Evolutionary conservation across 1,284 basidiomycete species (phyloP), one percentile per base, ranked within the genome.

Genomic region (Exobasidium cylindrosporum): DNA sequence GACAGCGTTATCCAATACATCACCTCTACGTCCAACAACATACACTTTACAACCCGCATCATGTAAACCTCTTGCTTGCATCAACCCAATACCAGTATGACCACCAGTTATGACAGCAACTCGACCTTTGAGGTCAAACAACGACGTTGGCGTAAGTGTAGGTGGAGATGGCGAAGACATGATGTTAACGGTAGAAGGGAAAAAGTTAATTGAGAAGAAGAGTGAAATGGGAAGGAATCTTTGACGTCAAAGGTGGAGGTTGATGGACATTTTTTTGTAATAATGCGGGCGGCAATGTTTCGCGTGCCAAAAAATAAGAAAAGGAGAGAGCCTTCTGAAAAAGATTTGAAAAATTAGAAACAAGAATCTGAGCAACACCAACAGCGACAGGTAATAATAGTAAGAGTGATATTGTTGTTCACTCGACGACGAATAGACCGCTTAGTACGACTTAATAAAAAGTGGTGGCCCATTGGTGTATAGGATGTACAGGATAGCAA

Each of bases 41-140:
- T 82, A 92, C 14, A 92, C 90, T 67, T 87, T 88, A 14, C 90
- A 89, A 1, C 89, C 89, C 69, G 87, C 88, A 24, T 85, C 85
- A 10, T 89, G 88, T 14, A 92, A 83, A 3, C 88, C 89, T 59
- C 84, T 83, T 4, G 89, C 83, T 61, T 90, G 89, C 86, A 88
- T 88, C 63, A 87, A 79, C 4, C 82, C 81, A 52, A 91, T 91
- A 1, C 90, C 90, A 0, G 88, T 89, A 26, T 88, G 89, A 4
- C 89, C 90, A 47, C 90, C 89, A 0, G 89, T 89, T 31, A 91
- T 87, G 32, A 91, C 79, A 5, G 89, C 88, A 21, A 90, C 81
- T 70, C 78, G 80, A 67, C 74, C 81, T 14, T 59, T 63, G 6
- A 68, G 65, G 44, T 67, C 62, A 45, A 72, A 70, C 54, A 67